Evolutionary conservation across 176 grass and related monocot genomes (phyloP).

Genomic region (Aegilops umbellulata): DNA sequence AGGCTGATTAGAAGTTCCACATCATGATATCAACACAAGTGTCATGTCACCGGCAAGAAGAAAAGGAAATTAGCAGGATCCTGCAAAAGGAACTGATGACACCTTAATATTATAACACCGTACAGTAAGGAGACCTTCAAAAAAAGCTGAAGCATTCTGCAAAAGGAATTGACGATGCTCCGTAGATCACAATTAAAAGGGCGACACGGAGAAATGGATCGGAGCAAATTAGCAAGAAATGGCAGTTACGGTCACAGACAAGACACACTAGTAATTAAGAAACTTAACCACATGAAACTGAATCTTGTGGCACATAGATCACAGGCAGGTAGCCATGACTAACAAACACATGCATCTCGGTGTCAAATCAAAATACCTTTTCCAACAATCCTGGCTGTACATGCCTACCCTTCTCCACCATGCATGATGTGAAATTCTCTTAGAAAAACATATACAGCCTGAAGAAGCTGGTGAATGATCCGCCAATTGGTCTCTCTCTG

Average conservation of each 20-base stretch:
- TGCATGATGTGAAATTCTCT: background rate
- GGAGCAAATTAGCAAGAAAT: background rate
- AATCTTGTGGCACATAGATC: background rate
- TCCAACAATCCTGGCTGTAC: background rate
- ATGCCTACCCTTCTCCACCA: background rate
- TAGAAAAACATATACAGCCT: background rate
- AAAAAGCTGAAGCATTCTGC: background rate
- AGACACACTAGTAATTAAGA: background rate
- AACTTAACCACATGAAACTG: background rate
- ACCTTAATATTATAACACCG: background rate
- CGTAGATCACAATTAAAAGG: background rate
- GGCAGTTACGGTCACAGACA: background rate
- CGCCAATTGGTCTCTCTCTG: slow-evolving; percentile 52
- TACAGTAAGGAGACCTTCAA: background rate
- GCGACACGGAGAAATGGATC: background rate
- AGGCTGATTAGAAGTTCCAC: too few species aligned
- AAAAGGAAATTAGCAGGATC: background rate
- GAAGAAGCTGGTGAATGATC: background rate
- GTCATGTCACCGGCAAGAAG: too few species aligned
- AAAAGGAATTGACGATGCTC: too few species aligned
- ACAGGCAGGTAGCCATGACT: background rate
- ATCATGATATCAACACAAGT: too few species aligned
- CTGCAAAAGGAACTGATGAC: background rate
- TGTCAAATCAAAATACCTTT: background rate
- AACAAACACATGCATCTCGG: background rate